These are phyloP conservation scores for Suillus clintonianus DNA, from an alignment of 768 basidiomycete species.

Conservation along the genomic window DNA sequence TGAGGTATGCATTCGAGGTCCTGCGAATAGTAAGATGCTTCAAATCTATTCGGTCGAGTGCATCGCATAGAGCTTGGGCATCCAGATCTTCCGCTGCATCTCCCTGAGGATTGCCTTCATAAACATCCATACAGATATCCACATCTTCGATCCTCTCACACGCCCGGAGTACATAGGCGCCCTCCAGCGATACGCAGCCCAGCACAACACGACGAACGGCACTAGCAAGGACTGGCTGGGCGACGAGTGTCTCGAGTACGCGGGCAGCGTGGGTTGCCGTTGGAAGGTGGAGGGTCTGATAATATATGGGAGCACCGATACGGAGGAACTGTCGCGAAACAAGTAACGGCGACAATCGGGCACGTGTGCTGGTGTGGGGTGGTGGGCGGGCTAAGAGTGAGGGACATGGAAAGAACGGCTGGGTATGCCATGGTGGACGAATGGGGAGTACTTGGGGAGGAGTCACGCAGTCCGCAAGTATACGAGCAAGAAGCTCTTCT, in stretches of 20 bases:
- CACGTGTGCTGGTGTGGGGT: conserved; percentile 10
- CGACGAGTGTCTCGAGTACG: conserved; percentile 39
- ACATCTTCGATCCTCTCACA: conserved; percentile 39
- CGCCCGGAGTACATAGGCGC: conserved; percentile 38
- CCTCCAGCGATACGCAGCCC: conserved; percentile 41
- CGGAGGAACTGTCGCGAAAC: conserved; percentile 54
- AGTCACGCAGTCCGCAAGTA: conserved; percentile 36
- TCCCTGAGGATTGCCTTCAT: background rate
- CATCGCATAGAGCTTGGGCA: conserved; percentile 41
- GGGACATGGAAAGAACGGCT: conserved; percentile 11
- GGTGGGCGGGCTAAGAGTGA: conserved; percentile 6
- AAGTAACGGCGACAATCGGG: conserved; percentile 46
- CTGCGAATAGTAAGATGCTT: conserved; percentile 56
- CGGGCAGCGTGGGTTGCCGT: conserved; percentile 39
- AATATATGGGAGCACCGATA: conserved; percentile 59
- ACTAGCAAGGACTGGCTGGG: conserved; percentile 38
- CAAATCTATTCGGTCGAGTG: conserved; percentile 42
- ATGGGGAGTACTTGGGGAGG: conserved; percentile 18
- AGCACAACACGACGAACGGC: conserved; percentile 46
- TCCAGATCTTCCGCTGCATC: conserved; percentile 20
- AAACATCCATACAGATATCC: conserved; percentile 36
- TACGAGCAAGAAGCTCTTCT: conserved; percentile 49
- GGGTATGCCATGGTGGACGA: conserved; percentile 27
- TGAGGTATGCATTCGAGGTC: conserved; percentile 52
- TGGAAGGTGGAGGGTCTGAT: conserved; percentile 50